phyloP scores from a whole-genome alignment of 2,329 filamentous ascomycete species.

The Aspergillus aculeatus region DNA sequence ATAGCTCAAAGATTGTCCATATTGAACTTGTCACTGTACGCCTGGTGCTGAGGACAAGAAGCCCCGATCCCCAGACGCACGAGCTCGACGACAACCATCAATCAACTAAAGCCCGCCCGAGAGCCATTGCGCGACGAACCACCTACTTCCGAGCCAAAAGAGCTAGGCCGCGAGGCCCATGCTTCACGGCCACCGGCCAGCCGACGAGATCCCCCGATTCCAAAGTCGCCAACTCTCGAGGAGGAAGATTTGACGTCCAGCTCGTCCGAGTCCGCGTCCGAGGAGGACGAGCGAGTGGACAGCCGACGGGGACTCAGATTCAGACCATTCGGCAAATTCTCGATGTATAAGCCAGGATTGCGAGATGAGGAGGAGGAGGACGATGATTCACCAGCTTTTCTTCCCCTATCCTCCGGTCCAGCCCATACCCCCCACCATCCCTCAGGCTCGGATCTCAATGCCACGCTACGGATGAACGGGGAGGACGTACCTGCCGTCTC shows the following conservation, averaged over 20 bases:
- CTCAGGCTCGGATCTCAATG: conserved; percentile 37
- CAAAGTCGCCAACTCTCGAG: conserved; percentile 32
- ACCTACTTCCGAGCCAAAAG: conserved; percentile 24
- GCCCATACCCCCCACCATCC: conserved; percentile 20
- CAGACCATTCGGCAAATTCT: conserved; percentile 42
- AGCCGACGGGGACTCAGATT: conserved; percentile 29
- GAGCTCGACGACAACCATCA: conserved; percentile 33
- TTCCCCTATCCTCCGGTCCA: conserved; percentile 37
- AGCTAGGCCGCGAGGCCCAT: conserved; percentile 23
- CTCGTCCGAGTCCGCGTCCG: conserved; percentile 32
- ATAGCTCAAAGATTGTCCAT: neutral
- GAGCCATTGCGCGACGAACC: conserved; percentile 29
- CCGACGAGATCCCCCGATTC: conserved; percentile 26
- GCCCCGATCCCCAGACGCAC: conserved; percentile 25
- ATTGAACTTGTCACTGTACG: neutral
- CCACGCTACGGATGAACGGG: conserved; percentile 42
- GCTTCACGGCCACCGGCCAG: conserved; percentile 24
- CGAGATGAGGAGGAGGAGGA: conserved; percentile 44
- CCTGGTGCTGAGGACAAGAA: conserved; percentile 5
- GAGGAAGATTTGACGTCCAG: conserved; percentile 37
- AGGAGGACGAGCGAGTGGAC: conserved; percentile 27
- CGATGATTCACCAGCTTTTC: conserved; percentile 48
- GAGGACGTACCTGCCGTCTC: conserved; percentile 27
- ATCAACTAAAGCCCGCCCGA: conserved; percentile 25
- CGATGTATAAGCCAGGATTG: conserved; percentile 33